These are phyloP conservation scores for Cerrena zonata DNA, from an alignment of 1,284 basidiomycete genomes.

Conservation along the genomic window DNA sequence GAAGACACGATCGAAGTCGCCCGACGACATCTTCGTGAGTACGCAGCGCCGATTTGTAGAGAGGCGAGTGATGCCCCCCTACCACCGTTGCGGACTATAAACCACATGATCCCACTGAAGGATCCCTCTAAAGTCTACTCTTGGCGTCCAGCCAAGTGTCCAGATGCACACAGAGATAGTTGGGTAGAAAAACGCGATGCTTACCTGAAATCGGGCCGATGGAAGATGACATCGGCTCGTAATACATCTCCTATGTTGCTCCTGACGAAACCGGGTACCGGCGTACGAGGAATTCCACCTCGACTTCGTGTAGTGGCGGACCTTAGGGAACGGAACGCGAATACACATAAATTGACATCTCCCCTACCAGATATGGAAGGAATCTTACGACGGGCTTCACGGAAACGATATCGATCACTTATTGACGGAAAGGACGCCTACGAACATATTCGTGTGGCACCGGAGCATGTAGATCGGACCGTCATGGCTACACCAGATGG, in stretches of 20 bases:
- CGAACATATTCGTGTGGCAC: constrained; percentile 18
- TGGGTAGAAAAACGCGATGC: constrained; percentile 28
- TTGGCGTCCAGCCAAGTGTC: constrained; percentile 27
- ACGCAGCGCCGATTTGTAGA: constrained; percentile 21
- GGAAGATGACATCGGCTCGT: constrained; percentile 20
- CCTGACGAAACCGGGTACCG: constrained; percentile 13
- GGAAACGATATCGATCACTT: constrained; percentile 10
- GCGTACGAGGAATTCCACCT: constrained; percentile 20
- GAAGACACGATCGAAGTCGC: constrained; percentile 15
- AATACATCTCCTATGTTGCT: constrained; percentile 33
- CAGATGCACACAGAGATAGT: constrained; percentile 23
- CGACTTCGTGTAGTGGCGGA: constrained; percentile 30
- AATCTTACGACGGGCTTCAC: constrained; percentile 9
- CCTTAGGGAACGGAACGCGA: constrained; percentile 27
- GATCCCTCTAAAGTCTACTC: constrained; percentile 27
- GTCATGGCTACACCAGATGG: constrained; percentile 25
- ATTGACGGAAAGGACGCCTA: constrained; percentile 22
- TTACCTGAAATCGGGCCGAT: constrained; percentile 26
- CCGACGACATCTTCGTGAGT: constrained; percentile 13
- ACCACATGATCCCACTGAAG: constrained; percentile 34
- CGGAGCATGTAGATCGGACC: constrained; percentile 13
- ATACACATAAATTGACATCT: constrained; percentile 31
- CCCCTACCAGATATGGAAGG: constrained; percentile 24
- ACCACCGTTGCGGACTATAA: constrained; percentile 31
- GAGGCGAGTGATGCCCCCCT: constrained; percentile 23